Evolutionary conservation across 208 protist genomes (phyloP).

Genomic region (Lotmaria passim): DNA sequence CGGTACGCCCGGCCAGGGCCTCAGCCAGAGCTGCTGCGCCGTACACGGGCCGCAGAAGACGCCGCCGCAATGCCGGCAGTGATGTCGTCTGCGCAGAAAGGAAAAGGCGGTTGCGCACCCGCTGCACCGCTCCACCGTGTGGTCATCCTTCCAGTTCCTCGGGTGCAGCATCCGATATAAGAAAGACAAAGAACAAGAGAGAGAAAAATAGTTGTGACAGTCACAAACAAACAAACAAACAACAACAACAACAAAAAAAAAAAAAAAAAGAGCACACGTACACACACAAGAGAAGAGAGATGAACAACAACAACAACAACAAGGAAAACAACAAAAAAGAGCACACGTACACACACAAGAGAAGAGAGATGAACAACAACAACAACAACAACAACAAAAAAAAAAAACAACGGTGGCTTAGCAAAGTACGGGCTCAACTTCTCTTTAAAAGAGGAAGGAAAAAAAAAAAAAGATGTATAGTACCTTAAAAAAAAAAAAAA

Average conservation of each 20-base stretch:
- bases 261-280: slow-evolving; percentile 4
- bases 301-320: background rate
- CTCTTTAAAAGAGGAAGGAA: background rate
- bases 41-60: slow-evolving; percentile 46
- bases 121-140: slow-evolving; percentile 20
- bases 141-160: slow-evolving; percentile 34
- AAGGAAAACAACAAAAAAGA: too few species aligned
- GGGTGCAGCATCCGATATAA: slow-evolving; percentile 40
- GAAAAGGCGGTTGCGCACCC: slow-evolving; percentile 33
- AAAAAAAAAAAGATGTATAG: background rate
- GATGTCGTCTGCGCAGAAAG: slow-evolving; percentile 45
- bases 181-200: slow-evolving; percentile 7
- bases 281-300: background rate
- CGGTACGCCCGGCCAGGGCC: slow-evolving; percentile 13
- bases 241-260: slow-evolving; percentile 9
- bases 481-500: background rate
- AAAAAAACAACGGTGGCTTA: background rate
- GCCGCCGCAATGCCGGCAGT: slow-evolving; percentile 59
- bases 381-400: too few species aligned
- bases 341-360: too few species aligned
- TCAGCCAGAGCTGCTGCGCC: slow-evolving; percentile 44
- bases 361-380: too few species aligned
- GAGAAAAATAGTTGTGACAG: background rate
- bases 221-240: background rate
- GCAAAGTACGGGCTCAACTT: too few species aligned